These are phyloP conservation scores for Backusella sp. DNA, from an alignment of 192 early-diverging fungal genomes.

Conservation along the genomic window DNA sequence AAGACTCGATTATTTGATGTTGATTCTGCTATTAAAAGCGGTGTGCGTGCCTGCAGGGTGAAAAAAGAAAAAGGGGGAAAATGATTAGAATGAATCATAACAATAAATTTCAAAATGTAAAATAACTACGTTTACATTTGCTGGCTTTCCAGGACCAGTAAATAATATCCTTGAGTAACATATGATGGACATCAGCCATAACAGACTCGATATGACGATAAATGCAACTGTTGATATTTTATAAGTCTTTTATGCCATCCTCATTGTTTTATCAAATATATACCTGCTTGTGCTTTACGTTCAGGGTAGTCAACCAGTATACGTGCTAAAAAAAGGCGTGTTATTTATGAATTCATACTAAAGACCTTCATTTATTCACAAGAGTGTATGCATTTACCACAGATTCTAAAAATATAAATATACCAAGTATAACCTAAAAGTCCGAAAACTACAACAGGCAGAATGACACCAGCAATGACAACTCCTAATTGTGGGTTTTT, in stretches of 20 bases:
- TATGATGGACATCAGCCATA: slow-evolving; percentile 17
- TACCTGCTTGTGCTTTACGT: slow-evolving; percentile 13
- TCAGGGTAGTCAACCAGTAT: background rate
- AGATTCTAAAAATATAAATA: slow-evolving; percentile 32
- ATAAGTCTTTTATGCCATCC: background rate
- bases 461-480: slow-evolving; percentile 8
- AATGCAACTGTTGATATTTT: slow-evolving; percentile 16
- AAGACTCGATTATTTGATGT: background rate
- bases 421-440: slow-evolving; percentile 37
- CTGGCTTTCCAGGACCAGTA: slow-evolving; percentile 23
- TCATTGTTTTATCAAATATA: too few species aligned
- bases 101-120: background rate
- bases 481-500: slow-evolving; percentile 9
- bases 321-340: background rate
- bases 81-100: background rate
- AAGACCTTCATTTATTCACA: background rate
- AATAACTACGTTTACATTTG: slow-evolving; percentile 19
- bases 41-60: slow-evolving; percentile 1
- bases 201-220: slow-evolving; percentile 20
- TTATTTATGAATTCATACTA: too few species aligned
- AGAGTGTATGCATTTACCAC: slow-evolving; percentile 23
- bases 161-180: slow-evolving; percentile 25
- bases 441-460: slow-evolving; percentile 27
- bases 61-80: background rate
- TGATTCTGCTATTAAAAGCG: slow-evolving; percentile 1